Evolutionary conservation across 2,329 filamentous ascomycete genomes (phyloP), one percentile per base, ranked within the genome.

Genomic region (Cladobotryum protrusum): DNA sequence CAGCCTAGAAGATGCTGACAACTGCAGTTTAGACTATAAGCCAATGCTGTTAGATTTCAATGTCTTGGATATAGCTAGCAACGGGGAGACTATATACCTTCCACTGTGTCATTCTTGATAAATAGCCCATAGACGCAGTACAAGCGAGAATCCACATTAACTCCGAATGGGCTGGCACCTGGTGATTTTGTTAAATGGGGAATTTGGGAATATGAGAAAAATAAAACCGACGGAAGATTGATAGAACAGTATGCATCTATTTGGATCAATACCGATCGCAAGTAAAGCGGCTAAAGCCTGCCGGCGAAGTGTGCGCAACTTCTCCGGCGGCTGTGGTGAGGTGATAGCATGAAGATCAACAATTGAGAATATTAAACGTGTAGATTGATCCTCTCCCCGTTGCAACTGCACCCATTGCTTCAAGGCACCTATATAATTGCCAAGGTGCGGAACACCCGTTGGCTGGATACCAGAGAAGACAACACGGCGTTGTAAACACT

Each of bases 61-160:
- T 11, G 8, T 20, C 35, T 7, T 3, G 9, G 7, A 15, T 11
- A 2, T 15, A 5, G 17, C 6, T 29, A 9, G 2, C 4, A 29
- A 2, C 2, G 24, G 6, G 6, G 7, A 11, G 33, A 32, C 17
- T 3, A 41, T 17, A 45, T 52, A 89, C 89, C 83, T 99, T 99
- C 91, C 93, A 99, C 68, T 97, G 93, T 24, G 93, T 97, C 93
- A 99, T 99, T n/a, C 93, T 79, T 9, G 86, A 86, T n/a, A 99
- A 73, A 69, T 96, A 95, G 36, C 93, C 93, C 68, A 93, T 90
- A 5, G 88, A 92, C 19, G 93, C 88, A 47, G 87, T 87, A 57
- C 91, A 96, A 63, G 89, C 92, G 54, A 99, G 72, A 62, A 97
- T 90, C 93, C 93, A 99, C 87, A 96, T 95, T 55, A 99, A 77